phyloP scores from a whole-genome alignment of 768 basidiomycete species.

The Suillus weaverae region DNA sequence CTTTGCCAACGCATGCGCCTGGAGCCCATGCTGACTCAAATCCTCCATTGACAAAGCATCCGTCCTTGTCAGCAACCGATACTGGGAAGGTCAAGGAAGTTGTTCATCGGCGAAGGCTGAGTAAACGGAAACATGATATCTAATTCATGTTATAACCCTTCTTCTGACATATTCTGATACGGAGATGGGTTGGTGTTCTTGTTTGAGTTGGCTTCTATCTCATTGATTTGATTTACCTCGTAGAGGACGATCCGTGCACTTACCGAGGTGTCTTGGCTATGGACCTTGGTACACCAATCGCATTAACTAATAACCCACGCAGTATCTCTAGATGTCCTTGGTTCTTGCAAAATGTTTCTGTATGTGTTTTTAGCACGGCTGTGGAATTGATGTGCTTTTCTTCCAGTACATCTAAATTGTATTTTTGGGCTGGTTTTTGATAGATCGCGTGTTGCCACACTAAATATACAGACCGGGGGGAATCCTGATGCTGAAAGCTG shows the following conservation, averaged over 20 bases:
- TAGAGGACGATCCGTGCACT: constrained; percentile 14
- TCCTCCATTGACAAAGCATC: constrained; percentile 12
- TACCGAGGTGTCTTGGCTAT: not conserved
- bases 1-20: constrained; percentile 27
- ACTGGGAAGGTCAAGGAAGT: constrained; percentile 23
- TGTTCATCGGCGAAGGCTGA: constrained; percentile 32
- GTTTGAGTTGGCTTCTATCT: constrained; percentile 24
- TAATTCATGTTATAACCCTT: constrained; percentile 14
- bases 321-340: constrained; percentile 2
- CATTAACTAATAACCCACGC: constrained; percentile 13
- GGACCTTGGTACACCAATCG: not conserved
- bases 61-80: constrained; percentile 17
- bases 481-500: not conserved
- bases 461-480: not conserved
- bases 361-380: not conserved
- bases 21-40: constrained; percentile 13
- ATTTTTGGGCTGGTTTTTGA: not conserved
- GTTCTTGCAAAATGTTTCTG: not conserved
- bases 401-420: not conserved
- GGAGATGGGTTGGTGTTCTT: constrained; percentile 22
- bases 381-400: not conserved
- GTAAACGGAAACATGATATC: constrained; percentile 32
- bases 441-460: not conserved
- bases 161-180: constrained; percentile 10
- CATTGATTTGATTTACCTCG: constrained; percentile 10